Conservation (phyloP, 164 flowering plant species). For the Aristolochia contorta region DNA sequence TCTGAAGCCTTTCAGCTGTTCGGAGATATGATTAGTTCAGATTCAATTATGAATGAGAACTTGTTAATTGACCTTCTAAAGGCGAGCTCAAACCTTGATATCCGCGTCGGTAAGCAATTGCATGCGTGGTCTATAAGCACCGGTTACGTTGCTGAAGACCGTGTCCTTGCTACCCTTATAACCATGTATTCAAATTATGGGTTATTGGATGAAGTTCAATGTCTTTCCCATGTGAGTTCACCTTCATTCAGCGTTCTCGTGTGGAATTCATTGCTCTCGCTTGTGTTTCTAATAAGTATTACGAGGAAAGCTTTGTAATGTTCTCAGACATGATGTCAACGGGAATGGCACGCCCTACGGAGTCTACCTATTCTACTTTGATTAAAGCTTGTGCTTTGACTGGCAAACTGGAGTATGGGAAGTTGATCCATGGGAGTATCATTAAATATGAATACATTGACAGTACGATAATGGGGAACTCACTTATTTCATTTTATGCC, state of each 20-base stretch:
- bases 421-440: slow-evolving; percentile 20
- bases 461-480: slow-evolving; percentile 19
- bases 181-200: slow-evolving; percentile 22
- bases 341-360: slow-evolving; percentile 14
- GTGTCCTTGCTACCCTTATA: slow-evolving; percentile 14
- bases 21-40: too few species aligned
- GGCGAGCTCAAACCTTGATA: slow-evolving; percentile 15
- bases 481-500: slow-evolving; percentile 23
- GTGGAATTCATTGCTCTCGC: slow-evolving; percentile 26
- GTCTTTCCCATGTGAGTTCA: slow-evolving; percentile 15
- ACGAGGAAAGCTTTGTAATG: slow-evolving; percentile 12
- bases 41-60: slow-evolving; percentile 4
- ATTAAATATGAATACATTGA: slow-evolving; percentile 16
- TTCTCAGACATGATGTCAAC: slow-evolving; percentile 15
- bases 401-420: slow-evolving; percentile 19
- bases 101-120: slow-evolving; percentile 15
- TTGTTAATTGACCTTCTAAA: slow-evolving; percentile 16
- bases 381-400: slow-evolving; percentile 20
- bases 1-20: too few species aligned
- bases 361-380: slow-evolving; percentile 21
- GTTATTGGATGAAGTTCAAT: slow-evolving; percentile 17
- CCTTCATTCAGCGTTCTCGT: slow-evolving; percentile 7
- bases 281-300: slow-evolving; percentile 12
- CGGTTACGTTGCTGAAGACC: slow-evolving; percentile 12
- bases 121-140: slow-evolving; percentile 24